Evolutionary conservation across 2,329 filamentous ascomycete species (phyloP).

Genomic region (Hypoxylon sp.): DNA sequence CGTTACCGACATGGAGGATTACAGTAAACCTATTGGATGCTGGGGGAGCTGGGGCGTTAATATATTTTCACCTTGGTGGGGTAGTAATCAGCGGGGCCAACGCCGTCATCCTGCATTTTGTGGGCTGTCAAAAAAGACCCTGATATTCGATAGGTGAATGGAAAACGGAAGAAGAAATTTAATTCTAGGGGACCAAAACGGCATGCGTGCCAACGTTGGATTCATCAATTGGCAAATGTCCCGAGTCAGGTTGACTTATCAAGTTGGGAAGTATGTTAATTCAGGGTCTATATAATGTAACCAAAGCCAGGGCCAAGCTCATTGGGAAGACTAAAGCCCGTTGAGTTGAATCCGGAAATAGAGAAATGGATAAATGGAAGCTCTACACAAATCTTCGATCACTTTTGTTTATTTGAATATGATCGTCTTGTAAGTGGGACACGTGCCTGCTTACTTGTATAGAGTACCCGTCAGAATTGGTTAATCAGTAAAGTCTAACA

Average conservation of each 20-base stretch:
- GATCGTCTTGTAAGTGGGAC: slow-evolving; percentile 16
- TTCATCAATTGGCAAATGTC: too few species aligned
- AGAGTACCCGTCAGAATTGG: slow-evolving; percentile 9
- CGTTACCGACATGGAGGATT: slow-evolving; percentile 23
- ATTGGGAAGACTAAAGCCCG: background rate
- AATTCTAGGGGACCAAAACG: background rate
- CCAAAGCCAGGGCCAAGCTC: background rate
- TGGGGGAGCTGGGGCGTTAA: slow-evolving; percentile 16
- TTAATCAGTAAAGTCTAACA: slow-evolving; percentile 20
- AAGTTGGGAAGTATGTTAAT: too few species aligned
- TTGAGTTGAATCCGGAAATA: background rate
- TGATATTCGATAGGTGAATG: slow-evolving; percentile 27
- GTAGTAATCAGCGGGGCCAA: slow-evolving; percentile 30
- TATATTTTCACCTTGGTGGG: slow-evolving; percentile 34
- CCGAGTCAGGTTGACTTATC: too few species aligned
- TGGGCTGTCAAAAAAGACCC: slow-evolving; percentile 25
- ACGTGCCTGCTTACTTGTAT: slow-evolving; percentile 21
- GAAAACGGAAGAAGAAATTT: slow-evolving; percentile 20
- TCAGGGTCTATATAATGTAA: too few species aligned
- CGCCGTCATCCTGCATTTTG: slow-evolving; percentile 30
- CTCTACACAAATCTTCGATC: background rate
- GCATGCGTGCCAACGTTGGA: too few species aligned
- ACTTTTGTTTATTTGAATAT: slow-evolving; percentile 13
- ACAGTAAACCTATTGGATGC: slow-evolving; percentile 24
- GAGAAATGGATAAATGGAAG: background rate